Base-by-base conservation (phyloP, 1,284 basidiomycete species). In the Pseudozyma tsukubaensis region DNA sequence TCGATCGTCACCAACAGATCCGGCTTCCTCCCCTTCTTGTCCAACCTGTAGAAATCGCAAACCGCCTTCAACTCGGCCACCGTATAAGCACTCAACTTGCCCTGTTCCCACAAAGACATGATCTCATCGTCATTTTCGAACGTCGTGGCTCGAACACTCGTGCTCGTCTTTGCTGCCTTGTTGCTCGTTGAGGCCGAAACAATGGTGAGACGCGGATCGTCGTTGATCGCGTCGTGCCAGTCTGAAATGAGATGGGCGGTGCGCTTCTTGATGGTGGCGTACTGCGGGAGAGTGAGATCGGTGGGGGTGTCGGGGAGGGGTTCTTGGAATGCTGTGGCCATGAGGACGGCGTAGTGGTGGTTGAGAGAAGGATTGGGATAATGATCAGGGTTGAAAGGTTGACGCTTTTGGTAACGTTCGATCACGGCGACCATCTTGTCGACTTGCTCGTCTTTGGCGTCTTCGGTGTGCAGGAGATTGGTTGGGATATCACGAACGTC, bases 281-380 rank as follows among this genome's bases (percentile, higher is more conserved):
- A 87, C 77, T 92, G 91, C 1, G 95, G 94, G 62, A 89, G 82
- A 0, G 94, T 94, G 68, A 90, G 86, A 84, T 98, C 94, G 73
- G 90, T 89, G 71, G 94, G 92, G 4, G 59, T 34, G 7, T 34
- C 56, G 1, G 89, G 87, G 80, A 78, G 37, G 7, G 69, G 48
- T 83, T 95, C 92, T 54, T 92, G 91, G 85, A 97, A 96, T 0
- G 95, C 95, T 54, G 90, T 91, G 14, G 94, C 93, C 86, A 97
- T 91, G 4, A 97, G 88, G 80, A 94, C 92, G 10, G 90, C 91
- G 83, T 96, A 94, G 83, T 97, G 94, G 78, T 90, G 93, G 11
- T 91, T 91, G 59, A 97, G 88, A 0, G 86, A 87, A 82, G 96
- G 96, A 85, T 98, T 99, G 1, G 94, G 94, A 83, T 93, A 94